phyloP scores from a whole-genome alignment of 305 asterid species.

The Fraxinus velutina region DNA sequence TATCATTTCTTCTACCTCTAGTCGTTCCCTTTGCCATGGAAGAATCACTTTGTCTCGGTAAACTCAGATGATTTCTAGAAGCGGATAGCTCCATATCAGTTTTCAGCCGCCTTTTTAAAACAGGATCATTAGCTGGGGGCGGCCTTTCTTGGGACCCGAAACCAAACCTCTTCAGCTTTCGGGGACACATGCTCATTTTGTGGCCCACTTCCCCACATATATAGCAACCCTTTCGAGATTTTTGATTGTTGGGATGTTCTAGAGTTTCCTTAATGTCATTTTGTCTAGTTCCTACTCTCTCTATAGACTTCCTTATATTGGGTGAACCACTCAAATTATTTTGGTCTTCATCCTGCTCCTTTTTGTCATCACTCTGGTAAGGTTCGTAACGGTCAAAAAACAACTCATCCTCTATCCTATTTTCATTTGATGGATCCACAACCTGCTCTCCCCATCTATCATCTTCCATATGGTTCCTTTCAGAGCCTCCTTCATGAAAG shows the following conservation, averaged over 20 bases:
- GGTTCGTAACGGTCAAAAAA: conserved; percentile 60
- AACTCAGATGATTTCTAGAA: conserved; percentile 19
- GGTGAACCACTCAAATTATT: conserved; percentile 28
- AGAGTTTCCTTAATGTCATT: neutral
- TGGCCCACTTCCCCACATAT: conserved; percentile 38
- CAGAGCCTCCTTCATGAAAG: conserved; percentile 23
- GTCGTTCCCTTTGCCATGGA: conserved; percentile 7
- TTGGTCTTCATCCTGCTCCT: conserved; percentile 31
- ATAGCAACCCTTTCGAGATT: conserved; percentile 26
- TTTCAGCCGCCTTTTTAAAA: conserved; percentile 22
- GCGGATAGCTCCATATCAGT: conserved; percentile 24
- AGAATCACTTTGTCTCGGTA: conserved; percentile 19
- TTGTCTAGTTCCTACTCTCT: conserved; percentile 25
- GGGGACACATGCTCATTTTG: conserved; percentile 29
- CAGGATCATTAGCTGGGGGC: conserved; percentile 12
- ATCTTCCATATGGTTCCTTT: conserved; percentile 30
- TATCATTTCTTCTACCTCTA: conserved; percentile 14
- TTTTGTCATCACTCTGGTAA: conserved; percentile 31
- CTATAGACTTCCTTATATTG: conserved; percentile 26
- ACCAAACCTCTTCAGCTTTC: conserved; percentile 19
- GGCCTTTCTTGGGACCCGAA: conserved; percentile 25
- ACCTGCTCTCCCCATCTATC: conserved; percentile 43
- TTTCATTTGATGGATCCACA: conserved; percentile 27
- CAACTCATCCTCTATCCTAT: conserved; percentile 25
- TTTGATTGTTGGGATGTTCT: conserved; percentile 5